Conservation (phyloP, 2,329 filamentous ascomycete genomes). For the Colletotrichum sp. region DNA sequence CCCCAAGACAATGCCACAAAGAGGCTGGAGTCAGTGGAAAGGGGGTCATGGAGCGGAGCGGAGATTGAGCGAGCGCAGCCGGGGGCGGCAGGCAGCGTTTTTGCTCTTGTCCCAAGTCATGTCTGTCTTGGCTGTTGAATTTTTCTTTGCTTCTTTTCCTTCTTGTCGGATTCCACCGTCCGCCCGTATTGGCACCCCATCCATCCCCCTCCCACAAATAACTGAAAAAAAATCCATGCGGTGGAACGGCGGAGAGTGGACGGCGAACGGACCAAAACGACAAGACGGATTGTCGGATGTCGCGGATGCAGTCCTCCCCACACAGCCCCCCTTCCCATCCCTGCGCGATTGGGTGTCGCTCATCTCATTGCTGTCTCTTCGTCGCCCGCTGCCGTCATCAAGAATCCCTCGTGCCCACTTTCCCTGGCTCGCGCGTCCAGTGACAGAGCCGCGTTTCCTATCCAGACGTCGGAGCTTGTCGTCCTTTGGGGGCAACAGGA, state of each 20-base stretch:
- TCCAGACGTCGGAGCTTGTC: not conserved
- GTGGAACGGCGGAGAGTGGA: not conserved
- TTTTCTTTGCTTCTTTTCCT: not conserved
- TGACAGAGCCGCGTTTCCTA: conserved; percentile 7
- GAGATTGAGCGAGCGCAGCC: not conserved
- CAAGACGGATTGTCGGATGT: conserved; percentile 19
- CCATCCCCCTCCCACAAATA: not conserved
- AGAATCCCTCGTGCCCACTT: not conserved
- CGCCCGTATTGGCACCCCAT: not conserved
- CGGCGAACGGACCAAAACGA: conserved; percentile 6
- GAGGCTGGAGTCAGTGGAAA: not conserved
- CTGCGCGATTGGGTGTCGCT: not conserved
- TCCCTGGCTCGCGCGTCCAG: not conserved
- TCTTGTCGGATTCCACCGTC: not conserved
- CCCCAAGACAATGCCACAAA: not conserved
- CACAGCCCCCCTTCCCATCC: not conserved
- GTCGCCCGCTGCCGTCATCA: conserved; percentile 3
- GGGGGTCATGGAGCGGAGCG: not conserved
- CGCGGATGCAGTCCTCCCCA: conserved; percentile 11
- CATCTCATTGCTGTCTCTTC: not conserved
- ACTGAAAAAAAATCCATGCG: not conserved
- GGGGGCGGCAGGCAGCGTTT: not conserved
- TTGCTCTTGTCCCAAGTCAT: not conserved
- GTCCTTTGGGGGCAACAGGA: not conserved
- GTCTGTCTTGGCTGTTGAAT: not conserved